phyloP scores from a whole-genome alignment of 2,329 filamentous ascomycete genomes.

The Ustulina deusta region DNA sequence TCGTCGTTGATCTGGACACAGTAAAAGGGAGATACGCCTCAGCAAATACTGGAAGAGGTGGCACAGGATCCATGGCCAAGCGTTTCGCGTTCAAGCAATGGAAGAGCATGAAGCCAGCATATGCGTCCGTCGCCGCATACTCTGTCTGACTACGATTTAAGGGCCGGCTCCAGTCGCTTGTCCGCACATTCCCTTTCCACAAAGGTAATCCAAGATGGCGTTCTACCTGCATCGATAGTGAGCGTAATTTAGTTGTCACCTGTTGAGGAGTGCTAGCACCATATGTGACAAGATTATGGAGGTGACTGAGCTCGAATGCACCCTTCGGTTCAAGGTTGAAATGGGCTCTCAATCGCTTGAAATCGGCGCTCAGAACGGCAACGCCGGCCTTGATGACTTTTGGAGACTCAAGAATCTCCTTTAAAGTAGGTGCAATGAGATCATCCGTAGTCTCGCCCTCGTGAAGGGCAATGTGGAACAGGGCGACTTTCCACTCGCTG shows the following conservation, averaged over 20 bases:
- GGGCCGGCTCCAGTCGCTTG: constrained; percentile 43
- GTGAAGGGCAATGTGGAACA: constrained; percentile 48
- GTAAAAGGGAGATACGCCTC: constrained; percentile 38
- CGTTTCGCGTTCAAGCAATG: constrained; percentile 47
- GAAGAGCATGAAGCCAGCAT: constrained; percentile 48
- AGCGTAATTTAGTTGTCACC: constrained; percentile 38
- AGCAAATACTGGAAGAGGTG: constrained; percentile 40
- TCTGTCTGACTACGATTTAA: constrained; percentile 35
- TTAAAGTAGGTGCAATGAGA: constrained; percentile 45
- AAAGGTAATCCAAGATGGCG: constrained; percentile 44
- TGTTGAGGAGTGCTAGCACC: constrained; percentile 11
- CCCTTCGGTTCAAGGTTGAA: constrained; percentile 42
- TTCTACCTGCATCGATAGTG: constrained; percentile 40
- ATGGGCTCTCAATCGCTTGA: constrained; percentile 36
- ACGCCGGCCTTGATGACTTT: constrained; percentile 46
- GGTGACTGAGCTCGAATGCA: constrained; percentile 47
- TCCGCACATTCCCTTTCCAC: constrained; percentile 40
- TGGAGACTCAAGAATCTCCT: constrained; percentile 44
- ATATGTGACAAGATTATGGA: constrained; percentile 40
- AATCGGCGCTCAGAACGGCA: constrained; percentile 41
- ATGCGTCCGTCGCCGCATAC: constrained; percentile 46
- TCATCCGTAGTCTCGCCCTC: constrained; percentile 43
- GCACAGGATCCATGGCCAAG: constrained; percentile 39
- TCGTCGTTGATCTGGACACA: background rate
- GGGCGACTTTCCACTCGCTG: constrained; percentile 41